Percentiles rank a stretch among this genome's conserved stretches.
These are phyloP conservation scores for Corinectria fuckeliana DNA, from an alignment of 2,329 filamentous ascomycete genomes.

Conservation along the genomic window DNA sequence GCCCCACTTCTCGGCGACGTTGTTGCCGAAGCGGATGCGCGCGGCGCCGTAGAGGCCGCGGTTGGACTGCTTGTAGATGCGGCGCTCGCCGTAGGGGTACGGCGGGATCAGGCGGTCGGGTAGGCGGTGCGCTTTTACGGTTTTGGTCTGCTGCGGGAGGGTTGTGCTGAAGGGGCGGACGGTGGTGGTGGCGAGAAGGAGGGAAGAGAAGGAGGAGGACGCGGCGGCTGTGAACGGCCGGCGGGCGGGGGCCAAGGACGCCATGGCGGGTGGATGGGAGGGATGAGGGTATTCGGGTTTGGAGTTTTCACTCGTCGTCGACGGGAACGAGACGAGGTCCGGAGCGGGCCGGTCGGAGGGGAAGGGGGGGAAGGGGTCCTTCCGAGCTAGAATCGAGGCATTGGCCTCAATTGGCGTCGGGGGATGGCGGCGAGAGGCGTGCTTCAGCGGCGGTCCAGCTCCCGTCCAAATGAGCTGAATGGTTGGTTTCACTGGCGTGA, in stretches of 20 bases:
- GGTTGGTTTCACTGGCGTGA: slow-evolving; percentile 15
- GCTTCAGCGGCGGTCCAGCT: slow-evolving; percentile 20
- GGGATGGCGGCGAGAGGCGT: not conserved
- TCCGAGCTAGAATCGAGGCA: slow-evolving; percentile 26
- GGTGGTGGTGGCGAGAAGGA: slow-evolving; percentile 9
- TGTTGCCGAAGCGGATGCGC: slow-evolving; percentile 81
- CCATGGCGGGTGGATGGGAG: slow-evolving; percentile 20
- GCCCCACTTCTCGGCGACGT: slow-evolving; percentile 71
- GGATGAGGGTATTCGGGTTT: slow-evolving; percentile 1
- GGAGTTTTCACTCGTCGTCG: not conserved
- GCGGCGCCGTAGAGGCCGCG: slow-evolving; percentile 73
- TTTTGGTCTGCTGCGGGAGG: slow-evolving; percentile 44
- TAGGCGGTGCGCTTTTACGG: slow-evolving; percentile 52
- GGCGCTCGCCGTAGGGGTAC: slow-evolving; percentile 76
- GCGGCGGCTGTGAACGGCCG: slow-evolving; percentile 26
- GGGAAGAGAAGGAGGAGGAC: slow-evolving; percentile 22
- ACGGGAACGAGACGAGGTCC: not conserved
- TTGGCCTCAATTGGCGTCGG: slow-evolving; percentile 33
- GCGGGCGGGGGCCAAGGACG: slow-evolving; percentile 31
- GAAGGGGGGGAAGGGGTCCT: not conserved
- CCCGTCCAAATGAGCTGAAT: slow-evolving; percentile 33
- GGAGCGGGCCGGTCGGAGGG: too few species aligned
- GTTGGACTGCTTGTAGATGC: slow-evolving; percentile 81
- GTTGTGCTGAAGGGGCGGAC: slow-evolving; percentile 48
- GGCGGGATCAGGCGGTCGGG: slow-evolving; percentile 61